Conservation (phyloP, 768 basidiomycete species). For the Agaricus bisporus region DNA sequence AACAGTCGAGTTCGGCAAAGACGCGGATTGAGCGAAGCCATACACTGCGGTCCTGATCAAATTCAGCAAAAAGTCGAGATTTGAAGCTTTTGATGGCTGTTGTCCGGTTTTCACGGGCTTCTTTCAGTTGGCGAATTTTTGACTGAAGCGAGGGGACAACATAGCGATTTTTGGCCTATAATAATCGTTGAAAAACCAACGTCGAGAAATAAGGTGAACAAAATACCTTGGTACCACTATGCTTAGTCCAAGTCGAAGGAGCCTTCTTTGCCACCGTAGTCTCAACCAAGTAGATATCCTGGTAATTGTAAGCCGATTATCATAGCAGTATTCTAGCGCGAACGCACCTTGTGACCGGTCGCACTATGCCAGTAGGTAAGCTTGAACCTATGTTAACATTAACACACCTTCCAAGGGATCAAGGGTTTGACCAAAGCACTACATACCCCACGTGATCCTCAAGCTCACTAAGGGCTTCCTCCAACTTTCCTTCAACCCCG, state of each 20-base stretch:
- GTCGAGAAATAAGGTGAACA: background rate
- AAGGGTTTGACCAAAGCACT: background rate
- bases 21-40: constrained; percentile 85
- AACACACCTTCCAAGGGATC: background rate
- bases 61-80: constrained; percentile 69
- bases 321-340: background rate
- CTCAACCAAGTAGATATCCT: constrained; percentile 92
- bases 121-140: constrained; percentile 79
- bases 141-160: constrained; percentile 65
- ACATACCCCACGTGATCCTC: constrained; percentile 62
- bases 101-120: constrained; percentile 85
- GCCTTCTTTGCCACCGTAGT: constrained; percentile 55
- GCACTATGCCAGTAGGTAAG: constrained; percentile 53
- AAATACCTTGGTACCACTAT: constrained; percentile 69
- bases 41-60: constrained; percentile 70
- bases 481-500: constrained; percentile 63
- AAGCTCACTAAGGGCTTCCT: constrained; percentile 59
- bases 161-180: constrained; percentile 70
- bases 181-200: background rate
- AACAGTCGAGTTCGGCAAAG: constrained; percentile 93
- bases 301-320: background rate
- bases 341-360: constrained; percentile 68
- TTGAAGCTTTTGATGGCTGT: constrained; percentile 81
- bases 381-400: constrained; percentile 21
- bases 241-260: constrained; percentile 84